A percentile compares a stretch with the other conserved stretches of the same genome.
Conservation (phyloP, 768 basidiomycete genomes). For the Russula emetica region DNA sequence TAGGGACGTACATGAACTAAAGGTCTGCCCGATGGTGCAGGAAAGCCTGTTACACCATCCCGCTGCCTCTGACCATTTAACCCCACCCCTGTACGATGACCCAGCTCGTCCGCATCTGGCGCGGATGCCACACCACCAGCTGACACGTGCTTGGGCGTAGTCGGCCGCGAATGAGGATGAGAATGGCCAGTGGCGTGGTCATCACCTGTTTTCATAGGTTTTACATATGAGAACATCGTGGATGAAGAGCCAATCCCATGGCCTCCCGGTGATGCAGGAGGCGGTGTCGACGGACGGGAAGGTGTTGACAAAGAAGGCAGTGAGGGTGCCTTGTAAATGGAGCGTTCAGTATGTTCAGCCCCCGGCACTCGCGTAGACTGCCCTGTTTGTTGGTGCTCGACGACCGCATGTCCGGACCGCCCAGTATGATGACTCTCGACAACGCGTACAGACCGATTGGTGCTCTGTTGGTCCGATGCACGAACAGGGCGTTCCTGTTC, state of each 20-base stretch:
- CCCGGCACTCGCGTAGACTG: neutral
- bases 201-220: slow-evolving; percentile 47
- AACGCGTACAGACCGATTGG: neutral
- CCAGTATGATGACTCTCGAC: slow-evolving; percentile 17
- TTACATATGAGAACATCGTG: slow-evolving; percentile 67
- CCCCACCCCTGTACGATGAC: slow-evolving; percentile 37
- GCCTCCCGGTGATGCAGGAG: slow-evolving; percentile 18
- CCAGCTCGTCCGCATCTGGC: slow-evolving; percentile 40
- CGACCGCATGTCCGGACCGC: slow-evolving; percentile 3
- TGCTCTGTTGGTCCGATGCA: neutral
- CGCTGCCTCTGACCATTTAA: slow-evolving; percentile 19
- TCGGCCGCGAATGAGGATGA: slow-evolving; percentile 28
- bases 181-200: slow-evolving; percentile 32
- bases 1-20: slow-evolving; percentile 85
- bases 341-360: slow-evolving; percentile 9
- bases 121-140: slow-evolving; percentile 20
- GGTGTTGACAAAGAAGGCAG: slow-evolving; percentile 15
- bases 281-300: slow-evolving; percentile 13
- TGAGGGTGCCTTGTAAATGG: slow-evolving; percentile 20
- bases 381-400: slow-evolving; percentile 1
- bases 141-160: slow-evolving; percentile 25
- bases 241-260: slow-evolving; percentile 58
- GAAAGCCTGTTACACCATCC: slow-evolving; percentile 32
- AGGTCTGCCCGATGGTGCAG: slow-evolving; percentile 54
- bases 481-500: slow-evolving; percentile 2